Percentiles rank a stretch among this genome's conserved stretches.
phyloP scores from a whole-genome alignment of 2,329 filamentous ascomycete species.

The Anisogramma anomala region DNA sequence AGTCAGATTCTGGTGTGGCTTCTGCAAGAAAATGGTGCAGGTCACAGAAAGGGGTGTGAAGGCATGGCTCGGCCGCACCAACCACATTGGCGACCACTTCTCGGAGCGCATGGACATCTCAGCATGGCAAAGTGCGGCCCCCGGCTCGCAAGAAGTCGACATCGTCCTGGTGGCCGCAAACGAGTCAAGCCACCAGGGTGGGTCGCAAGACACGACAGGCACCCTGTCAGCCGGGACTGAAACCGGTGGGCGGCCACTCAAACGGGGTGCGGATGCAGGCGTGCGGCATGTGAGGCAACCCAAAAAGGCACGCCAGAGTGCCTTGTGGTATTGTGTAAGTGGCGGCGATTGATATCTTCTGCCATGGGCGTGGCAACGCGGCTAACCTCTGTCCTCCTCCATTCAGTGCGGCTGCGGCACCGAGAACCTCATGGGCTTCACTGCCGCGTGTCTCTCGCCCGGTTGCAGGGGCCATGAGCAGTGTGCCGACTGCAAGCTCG shows the following conservation, averaged over 20 bases:
- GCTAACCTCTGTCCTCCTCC: constrained; percentile 1
- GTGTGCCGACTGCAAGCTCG: constrained; percentile 5
- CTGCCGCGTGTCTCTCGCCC: constrained; percentile 4
- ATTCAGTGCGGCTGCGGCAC: constrained; percentile 8
- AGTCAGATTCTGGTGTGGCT: constrained; percentile 74
- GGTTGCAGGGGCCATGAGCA: constrained; percentile 7
- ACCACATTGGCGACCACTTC: constrained; percentile 70
- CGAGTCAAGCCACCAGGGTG: constrained; percentile 4
- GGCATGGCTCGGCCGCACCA: constrained; percentile 38
- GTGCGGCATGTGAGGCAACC: neutral
- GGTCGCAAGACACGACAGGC: constrained; percentile 2
- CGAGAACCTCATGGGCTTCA: constrained; percentile 5
- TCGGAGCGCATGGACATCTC: constrained; percentile 41
- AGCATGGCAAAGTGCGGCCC: constrained; percentile 41
- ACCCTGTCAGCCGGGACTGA: neutral
- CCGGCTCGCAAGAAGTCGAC: constrained; percentile 13
- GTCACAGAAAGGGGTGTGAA: constrained; percentile 37
- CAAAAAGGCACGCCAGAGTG: constrained; percentile 1
- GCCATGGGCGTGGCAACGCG: neutral
- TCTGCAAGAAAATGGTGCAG: constrained; percentile 52
- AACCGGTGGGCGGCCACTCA: neutral
- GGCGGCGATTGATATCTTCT: no score
- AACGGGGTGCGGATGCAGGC: constrained; percentile 1
- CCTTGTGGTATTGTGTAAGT: constrained; percentile 13
- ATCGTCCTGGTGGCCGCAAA: neutral